Percentiles rank a stretch among this genome's conserved stretches.
Evolutionary conservation across 306 rosid species (phyloP).

Genomic region (Urtica urens): DNA sequence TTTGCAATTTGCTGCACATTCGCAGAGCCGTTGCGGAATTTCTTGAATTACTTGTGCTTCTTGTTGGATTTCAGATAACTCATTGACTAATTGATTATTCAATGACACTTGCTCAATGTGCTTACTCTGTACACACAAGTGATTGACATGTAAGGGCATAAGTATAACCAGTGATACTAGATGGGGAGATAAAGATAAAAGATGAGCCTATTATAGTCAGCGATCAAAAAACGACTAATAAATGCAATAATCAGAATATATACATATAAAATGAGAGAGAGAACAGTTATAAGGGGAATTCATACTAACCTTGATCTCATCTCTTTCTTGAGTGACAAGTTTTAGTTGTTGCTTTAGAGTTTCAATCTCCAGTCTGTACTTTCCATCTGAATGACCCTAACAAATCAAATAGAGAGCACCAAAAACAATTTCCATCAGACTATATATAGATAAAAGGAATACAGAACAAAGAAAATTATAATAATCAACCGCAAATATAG

Average conservation of each 20-base stretch:
- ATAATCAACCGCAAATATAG: too few relatives aligned
- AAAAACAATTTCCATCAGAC: conserved; percentile 16
- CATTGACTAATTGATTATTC: conserved; percentile 29
- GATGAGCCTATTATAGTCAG: too few relatives aligned
- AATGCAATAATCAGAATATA: too few relatives aligned
- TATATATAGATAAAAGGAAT: background rate
- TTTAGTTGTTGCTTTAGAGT: conserved; percentile 51
- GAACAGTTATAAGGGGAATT: conserved; percentile 3
- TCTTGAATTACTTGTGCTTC: conserved; percentile 39
- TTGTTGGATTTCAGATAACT: conserved; percentile 37
- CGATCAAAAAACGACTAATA: too few relatives aligned
- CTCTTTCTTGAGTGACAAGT: conserved; percentile 49
- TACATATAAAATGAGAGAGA: conserved; percentile 5
- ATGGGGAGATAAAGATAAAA: background rate
- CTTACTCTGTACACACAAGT: conserved; percentile 36
- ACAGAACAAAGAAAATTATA: background rate
- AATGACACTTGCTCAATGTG: conserved; percentile 37
- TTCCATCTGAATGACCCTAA: conserved; percentile 39
- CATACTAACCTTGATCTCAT: conserved; percentile 60
- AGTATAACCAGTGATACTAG: background rate
- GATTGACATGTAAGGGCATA: background rate
- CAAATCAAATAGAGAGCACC: conserved; percentile 10
- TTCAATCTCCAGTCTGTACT: conserved; percentile 36
- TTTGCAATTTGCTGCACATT: conserved; percentile 46
- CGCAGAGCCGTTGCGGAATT: conserved; percentile 35